Evolutionary conservation across 202 grass and related monocot genomes (phyloP).

Genomic region (Elaeis oleifera): DNA sequence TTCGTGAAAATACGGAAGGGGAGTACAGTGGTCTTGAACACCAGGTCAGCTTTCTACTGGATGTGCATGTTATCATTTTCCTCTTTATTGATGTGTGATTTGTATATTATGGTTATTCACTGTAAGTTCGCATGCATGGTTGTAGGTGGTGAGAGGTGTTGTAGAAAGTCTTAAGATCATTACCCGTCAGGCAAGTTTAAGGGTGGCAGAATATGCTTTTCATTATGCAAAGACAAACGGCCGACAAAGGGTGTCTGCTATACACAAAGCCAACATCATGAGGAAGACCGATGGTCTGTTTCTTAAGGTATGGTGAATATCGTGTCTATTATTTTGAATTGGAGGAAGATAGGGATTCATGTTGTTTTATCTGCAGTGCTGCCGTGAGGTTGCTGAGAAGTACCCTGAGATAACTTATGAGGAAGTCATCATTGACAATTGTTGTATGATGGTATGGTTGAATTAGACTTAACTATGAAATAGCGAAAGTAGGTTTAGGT

Average conservation of each 20-base stretch:
- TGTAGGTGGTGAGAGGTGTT: conserved; percentile 21
- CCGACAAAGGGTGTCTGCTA: conserved; percentile 23
- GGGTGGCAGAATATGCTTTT: conserved; percentile 31
- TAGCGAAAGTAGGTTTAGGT: too few species aligned
- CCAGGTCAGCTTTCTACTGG: conserved; percentile 46
- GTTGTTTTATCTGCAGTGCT: conserved; percentile 2
- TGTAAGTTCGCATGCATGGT: not conserved
- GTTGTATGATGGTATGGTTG: conserved; percentile 18
- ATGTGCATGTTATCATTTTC: conserved; percentile 10
- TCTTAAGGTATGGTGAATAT: conserved; percentile 11
- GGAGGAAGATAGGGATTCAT: not conserved
- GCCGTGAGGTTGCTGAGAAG: conserved; percentile 16
- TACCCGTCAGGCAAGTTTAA: conserved; percentile 24
- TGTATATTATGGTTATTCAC: not conserved
- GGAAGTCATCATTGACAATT: conserved; percentile 23
- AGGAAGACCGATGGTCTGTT: conserved; percentile 30
- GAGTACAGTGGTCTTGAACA: conserved; percentile 99
- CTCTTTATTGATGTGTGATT: not conserved
- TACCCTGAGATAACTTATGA: conserved; percentile 21
- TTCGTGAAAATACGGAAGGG: conserved; percentile 96
- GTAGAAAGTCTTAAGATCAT: conserved; percentile 20
- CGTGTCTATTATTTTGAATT: too few species aligned
- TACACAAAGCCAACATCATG: conserved; percentile 31
- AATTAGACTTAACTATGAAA: too few species aligned
- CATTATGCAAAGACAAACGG: conserved; percentile 28